Base-by-base conservation (phyloP, 371 early-diverging fungal species). In the Dichotomocladium elegans region DNA sequence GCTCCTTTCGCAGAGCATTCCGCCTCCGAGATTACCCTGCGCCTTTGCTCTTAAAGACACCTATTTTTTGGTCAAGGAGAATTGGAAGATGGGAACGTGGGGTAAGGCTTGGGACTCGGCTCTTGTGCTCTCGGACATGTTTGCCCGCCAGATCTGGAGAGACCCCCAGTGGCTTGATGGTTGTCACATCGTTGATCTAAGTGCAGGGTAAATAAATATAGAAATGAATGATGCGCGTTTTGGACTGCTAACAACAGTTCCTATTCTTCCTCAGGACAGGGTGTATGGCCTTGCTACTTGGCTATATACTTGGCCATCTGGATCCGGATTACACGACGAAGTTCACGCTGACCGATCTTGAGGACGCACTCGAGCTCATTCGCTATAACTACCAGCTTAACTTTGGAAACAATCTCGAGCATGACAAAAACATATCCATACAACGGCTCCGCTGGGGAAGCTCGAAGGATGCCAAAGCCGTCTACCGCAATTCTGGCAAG, bases 61-160 rank as follows among this genome's bases (percentile, higher is more conserved):
- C 15, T 44, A 44, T 41, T 57, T 79, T 41, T 22, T 83, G 1
- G 57, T 83, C n/a, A 68, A 72, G 15, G 84, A 83, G 49, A 50
- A 58, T 2, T 79, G 81, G 79, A 65, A 71, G 7, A 41, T 57
- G 7, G 72, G 74, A 0, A 78, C 82, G 21, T 78, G 81, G 11
- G 84, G 82, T 8, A 82, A 81, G 40, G 57, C 79, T 25, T 83
- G 84, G 84, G 82, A 83, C 55, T 80, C 84, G 1, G 82, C 84
- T 0, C 62, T 81, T 27, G 73, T 74, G 0, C 19, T 83, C 12
- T 62, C 70, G 3, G 69, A 76, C 5, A 55, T 76, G 30, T 63
- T 83, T 44, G 55, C 63, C 5, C 65, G 64, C 14, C 40, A 41
- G 12, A 62, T 77, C n/a, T n/a, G 44, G 1, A n/a, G 57, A 0